Evolutionary conservation across 192 early-diverging fungal genomes (phyloP).

Genomic region (Ambispora gerdemannii): DNA sequence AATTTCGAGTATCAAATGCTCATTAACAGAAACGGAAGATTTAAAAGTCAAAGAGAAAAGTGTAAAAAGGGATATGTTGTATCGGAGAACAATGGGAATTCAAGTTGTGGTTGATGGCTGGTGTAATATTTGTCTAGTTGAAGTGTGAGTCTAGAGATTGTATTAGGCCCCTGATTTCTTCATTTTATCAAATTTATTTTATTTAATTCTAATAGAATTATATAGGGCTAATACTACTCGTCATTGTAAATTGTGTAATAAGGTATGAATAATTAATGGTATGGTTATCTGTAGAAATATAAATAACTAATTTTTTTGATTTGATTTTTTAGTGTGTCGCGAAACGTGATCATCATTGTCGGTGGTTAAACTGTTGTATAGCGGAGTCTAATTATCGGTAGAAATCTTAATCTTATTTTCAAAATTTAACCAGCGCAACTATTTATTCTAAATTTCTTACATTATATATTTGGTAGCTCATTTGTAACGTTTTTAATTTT

Average conservation of each 20-base stretch:
- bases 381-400: constrained; percentile 26
- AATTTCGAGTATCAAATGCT: constrained; percentile 7
- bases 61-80: constrained; percentile 17
- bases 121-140: constrained; percentile 21
- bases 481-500: constrained; percentile 22
- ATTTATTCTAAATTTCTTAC: not conserved
- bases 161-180: not conserved
- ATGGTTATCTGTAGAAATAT: no score
- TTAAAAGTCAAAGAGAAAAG: not conserved
- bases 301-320: not conserved
- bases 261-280: no score
- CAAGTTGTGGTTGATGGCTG: constrained; percentile 23
- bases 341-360: constrained; percentile 27
- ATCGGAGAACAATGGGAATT: constrained; percentile 3
- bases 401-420: not conserved
- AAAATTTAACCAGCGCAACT: not conserved
- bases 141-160: constrained; percentile 8
- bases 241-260: constrained; percentile 31
- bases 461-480: not conserved
- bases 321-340: not conserved
- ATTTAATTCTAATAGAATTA: not conserved
- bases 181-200: not conserved
- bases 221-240: constrained; percentile 14
- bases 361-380: constrained; percentile 28
- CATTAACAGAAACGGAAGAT: constrained; percentile 23